phyloP scores from a whole-genome alignment of 176 grass and related monocot species.

The Otatea glauca region DNA sequence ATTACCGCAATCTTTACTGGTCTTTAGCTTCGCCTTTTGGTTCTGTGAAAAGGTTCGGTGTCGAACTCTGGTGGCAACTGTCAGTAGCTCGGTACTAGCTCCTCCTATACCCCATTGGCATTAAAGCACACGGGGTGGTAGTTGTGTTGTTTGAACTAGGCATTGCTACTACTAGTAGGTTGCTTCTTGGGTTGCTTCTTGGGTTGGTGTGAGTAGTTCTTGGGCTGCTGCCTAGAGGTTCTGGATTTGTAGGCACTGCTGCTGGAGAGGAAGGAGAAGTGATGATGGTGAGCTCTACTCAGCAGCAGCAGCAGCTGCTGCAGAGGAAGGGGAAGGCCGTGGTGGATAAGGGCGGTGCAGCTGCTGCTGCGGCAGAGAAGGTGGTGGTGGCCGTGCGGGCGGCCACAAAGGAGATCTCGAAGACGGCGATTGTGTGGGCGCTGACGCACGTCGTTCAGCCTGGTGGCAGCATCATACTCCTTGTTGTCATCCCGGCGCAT shows the following conservation, averaged over 20 bases:
- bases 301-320: constrained; percentile 64
- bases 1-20: constrained; percentile 49
- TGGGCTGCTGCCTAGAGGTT: constrained; percentile 27
- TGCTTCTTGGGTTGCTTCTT: constrained; percentile 38
- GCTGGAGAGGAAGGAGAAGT: neutral
- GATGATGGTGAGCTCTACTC: constrained; percentile 51
- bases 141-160: constrained; percentile 60
- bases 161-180: constrained; percentile 30
- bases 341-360: constrained; percentile 48
- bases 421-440: constrained; percentile 91
- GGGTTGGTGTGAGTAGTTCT: constrained; percentile 30
- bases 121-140: constrained; percentile 47
- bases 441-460: constrained; percentile 92
- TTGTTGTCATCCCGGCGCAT: constrained; percentile 76
- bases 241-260: constrained; percentile 54
- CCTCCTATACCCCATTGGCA: constrained; percentile 41
- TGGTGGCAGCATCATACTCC: constrained; percentile 80
- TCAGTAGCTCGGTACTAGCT: constrained; percentile 45
- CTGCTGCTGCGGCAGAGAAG: constrained; percentile 48
- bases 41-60: constrained; percentile 42
- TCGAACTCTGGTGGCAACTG: constrained; percentile 48
- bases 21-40: constrained; percentile 45
- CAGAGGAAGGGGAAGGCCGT: constrained; percentile 74
- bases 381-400: constrained; percentile 90
- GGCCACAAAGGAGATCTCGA: constrained; percentile 81